A percentile compares a stretch with the other conserved stretches of the same genome.
These are phyloP conservation scores for Rhypophila decipiens DNA, from an alignment of 495 filamentous ascomycete species.

Conservation along the genomic window DNA sequence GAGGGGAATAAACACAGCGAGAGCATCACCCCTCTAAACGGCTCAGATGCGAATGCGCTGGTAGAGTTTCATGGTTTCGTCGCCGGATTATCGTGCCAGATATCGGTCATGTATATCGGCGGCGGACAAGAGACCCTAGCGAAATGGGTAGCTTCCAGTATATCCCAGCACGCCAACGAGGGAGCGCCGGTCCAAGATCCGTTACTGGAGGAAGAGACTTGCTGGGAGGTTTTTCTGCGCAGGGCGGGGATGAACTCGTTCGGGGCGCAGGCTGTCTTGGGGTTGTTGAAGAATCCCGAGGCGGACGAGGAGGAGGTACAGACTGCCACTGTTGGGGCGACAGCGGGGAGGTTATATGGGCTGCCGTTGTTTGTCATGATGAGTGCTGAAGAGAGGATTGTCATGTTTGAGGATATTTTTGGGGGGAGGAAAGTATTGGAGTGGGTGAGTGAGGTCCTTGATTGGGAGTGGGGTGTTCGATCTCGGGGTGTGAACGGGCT, in stretches of 20 bases:
- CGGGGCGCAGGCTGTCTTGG: slow-evolving; percentile 67
- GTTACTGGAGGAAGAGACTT: slow-evolving; percentile 46
- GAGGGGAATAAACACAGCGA: slow-evolving; percentile 39
- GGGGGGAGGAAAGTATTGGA: slow-evolving; percentile 48
- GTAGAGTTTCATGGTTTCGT: slow-evolving; percentile 50
- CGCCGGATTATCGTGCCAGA: slow-evolving; percentile 29
- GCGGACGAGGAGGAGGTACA: too few relatives aligned
- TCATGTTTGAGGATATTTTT: slow-evolving; percentile 39
- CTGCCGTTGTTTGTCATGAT: slow-evolving; percentile 55
- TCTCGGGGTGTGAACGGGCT: too few relatives aligned
- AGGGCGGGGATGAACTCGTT: slow-evolving; percentile 72
- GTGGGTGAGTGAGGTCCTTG: slow-evolving; percentile 38
- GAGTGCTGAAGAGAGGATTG: slow-evolving; percentile 38
- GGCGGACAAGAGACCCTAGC: slow-evolving; percentile 53
- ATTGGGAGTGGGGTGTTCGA: slow-evolving; percentile 32
- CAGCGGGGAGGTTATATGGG: slow-evolving; percentile 30
- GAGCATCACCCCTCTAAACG: slow-evolving; percentile 28
- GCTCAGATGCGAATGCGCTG: slow-evolving; percentile 47
- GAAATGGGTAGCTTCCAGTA: slow-evolving; percentile 49
- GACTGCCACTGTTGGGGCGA: too few relatives aligned
- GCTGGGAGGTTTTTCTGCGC: slow-evolving; percentile 70
- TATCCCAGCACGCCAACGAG: slow-evolving; percentile 32
- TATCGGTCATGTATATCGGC: slow-evolving; percentile 46
- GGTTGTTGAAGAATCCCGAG: slow-evolving; percentile 38
- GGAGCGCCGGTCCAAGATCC: slow-evolving; percentile 19